Conservation (phyloP, 2,329 filamentous ascomycete species). For the Penicillium nordicum region DNA sequence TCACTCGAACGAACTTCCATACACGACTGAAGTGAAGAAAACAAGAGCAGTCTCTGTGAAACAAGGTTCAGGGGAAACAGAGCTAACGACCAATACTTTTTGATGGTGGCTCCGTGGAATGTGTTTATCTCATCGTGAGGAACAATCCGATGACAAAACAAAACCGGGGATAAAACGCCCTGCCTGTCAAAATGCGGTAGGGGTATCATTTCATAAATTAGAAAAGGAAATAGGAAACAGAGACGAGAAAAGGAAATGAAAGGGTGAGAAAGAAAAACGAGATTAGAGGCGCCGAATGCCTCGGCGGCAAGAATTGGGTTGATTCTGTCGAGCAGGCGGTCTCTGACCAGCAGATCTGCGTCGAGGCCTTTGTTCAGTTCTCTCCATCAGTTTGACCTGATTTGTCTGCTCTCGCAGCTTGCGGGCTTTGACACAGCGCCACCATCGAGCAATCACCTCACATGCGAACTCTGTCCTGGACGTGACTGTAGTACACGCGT, state of each 20-base stretch:
- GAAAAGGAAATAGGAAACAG: neutral
- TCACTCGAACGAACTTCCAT: too few species aligned
- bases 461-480: slow-evolving; percentile 42
- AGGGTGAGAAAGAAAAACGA: neutral
- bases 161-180: neutral
- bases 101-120: neutral
- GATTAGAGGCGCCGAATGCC: slow-evolving; percentile 4
- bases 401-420: slow-evolving; percentile 10
- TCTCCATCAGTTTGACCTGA: neutral
- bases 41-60: neutral
- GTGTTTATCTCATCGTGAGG: too few species aligned
- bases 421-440: slow-evolving; percentile 26
- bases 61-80: neutral
- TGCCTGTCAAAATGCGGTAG: neutral
- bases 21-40: too few species aligned
- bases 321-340: neutral
- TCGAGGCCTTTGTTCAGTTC: neutral
- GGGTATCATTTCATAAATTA: neutral
- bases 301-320: neutral
- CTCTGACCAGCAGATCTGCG: neutral
- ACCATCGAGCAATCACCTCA: slow-evolving; percentile 34
- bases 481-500: slow-evolving; percentile 32
- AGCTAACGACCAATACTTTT: neutral
- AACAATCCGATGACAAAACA: neutral
- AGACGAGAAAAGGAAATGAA: neutral